Evolutionary conservation across 2,329 filamentous ascomycete genomes (phyloP).

Genomic region (Claviceps lovelessii): DNA sequence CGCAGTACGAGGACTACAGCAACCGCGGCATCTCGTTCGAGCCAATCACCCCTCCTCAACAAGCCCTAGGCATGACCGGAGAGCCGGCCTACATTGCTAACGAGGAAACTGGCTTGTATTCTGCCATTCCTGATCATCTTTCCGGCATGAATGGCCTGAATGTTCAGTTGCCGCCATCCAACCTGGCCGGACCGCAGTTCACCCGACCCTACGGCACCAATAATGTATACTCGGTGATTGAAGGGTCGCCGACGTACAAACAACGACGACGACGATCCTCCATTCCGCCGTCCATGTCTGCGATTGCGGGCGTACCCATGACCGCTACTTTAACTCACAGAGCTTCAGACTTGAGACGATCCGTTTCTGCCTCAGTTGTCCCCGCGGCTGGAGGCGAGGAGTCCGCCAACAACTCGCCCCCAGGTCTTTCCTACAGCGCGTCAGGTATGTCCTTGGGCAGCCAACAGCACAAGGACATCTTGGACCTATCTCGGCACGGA

Average conservation of each 20-base stretch:
- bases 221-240: slow-evolving; percentile 89
- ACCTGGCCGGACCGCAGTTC: slow-evolving; percentile 67
- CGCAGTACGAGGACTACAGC: slow-evolving; percentile 95
- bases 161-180: slow-evolving; percentile 77
- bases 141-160: slow-evolving; percentile 60
- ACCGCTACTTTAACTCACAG: slow-evolving; percentile 53
- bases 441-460: slow-evolving; percentile 47
- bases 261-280: slow-evolving; percentile 88
- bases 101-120: slow-evolving; percentile 92
- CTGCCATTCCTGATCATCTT: slow-evolving; percentile 79
- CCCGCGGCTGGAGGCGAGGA: slow-evolving; percentile 71
- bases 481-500: slow-evolving; percentile 75
- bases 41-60: slow-evolving; percentile 89
- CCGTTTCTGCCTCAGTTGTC: slow-evolving; percentile 75
- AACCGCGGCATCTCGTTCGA: slow-evolving; percentile 92
- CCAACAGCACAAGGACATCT: slow-evolving; percentile 61
- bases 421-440: slow-evolving; percentile 58
- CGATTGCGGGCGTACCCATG: slow-evolving; percentile 51
- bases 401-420: slow-evolving; percentile 63
- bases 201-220: slow-evolving; percentile 55
- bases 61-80: slow-evolving; percentile 62
- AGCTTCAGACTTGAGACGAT: slow-evolving; percentile 81
- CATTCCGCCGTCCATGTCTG: slow-evolving; percentile 64
- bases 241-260: slow-evolving; percentile 97
- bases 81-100: slow-evolving; percentile 97